These are phyloP conservation scores for Isatis lusitanica DNA, from an alignment of 441 rosid genomes.

Conservation along the genomic window DNA sequence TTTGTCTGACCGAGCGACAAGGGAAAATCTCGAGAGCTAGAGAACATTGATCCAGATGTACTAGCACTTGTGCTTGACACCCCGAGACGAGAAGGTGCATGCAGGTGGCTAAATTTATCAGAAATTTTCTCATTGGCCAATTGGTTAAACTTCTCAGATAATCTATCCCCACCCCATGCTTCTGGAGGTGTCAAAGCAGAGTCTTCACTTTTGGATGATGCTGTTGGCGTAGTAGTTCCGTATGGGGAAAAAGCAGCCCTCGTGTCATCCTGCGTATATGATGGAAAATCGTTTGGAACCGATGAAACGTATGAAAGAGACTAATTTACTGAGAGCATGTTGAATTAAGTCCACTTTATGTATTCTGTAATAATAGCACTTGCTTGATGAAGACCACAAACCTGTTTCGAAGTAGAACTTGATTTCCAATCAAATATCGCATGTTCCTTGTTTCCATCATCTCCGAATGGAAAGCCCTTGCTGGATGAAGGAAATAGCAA, in stretches of 20 bases:
- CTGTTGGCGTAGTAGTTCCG: conserved; percentile 49
- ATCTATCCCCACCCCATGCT: conserved; percentile 96
- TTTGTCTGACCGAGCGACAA: conserved; percentile 51
- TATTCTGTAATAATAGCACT: not conserved
- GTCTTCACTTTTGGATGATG: conserved; percentile 73
- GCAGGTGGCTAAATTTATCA: conserved; percentile 58
- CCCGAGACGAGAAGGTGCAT: conserved; percentile 68
- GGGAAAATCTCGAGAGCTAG: conserved; percentile 66
- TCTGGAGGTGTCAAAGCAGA: conserved; percentile 90
- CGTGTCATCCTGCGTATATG: conserved; percentile 58
- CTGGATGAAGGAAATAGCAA: conserved; percentile 61
- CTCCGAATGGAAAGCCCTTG: conserved; percentile 67
- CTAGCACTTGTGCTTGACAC: conserved; percentile 49
- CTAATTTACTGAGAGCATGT: not conserved
- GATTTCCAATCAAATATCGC: conserved; percentile 79
- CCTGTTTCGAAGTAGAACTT: conserved; percentile 73
- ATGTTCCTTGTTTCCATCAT: conserved; percentile 64
- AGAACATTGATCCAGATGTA: conserved; percentile 61
- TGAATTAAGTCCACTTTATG: not conserved
- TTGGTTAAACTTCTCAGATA: conserved; percentile 61
- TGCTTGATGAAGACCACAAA: conserved; percentile 29
- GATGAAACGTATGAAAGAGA: not conserved
- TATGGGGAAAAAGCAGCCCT: conserved; percentile 46
- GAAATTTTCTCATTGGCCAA: conserved; percentile 75
- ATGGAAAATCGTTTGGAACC: not conserved